Evolutionary conservation across 805 yeast species (phyloP), one percentile per base, ranked within the genome.

Genomic region (Dipodascopsis uninucleata): DNA sequence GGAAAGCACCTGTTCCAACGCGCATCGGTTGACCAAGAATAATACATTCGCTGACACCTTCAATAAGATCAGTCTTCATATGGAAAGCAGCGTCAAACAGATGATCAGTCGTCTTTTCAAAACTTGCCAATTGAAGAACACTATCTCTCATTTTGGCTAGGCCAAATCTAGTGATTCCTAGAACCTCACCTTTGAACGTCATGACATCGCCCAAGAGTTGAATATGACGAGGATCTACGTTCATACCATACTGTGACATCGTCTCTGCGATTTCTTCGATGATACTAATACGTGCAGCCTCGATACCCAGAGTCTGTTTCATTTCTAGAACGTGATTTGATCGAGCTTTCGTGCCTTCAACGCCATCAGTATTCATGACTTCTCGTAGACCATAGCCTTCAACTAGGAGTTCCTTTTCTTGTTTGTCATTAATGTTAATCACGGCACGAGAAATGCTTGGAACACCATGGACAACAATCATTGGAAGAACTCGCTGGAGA

Each of bases 211-310:
- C 98, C 53, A 93, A 71, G 36, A 93, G 72, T 70, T 93, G 97
- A 64, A 94, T 89, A 66, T 93, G 99, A 74, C 99, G 95, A 50
- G 97, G 98, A 74, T 93, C 99, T 39, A 93, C 97, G 65, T 95
- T 86, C 98, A 93, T 93, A 68, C 99, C 99, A 72, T 93, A 98
- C 68, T 88, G 87, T 63, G 95, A 81, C 99, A 93, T 93, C 43
- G 98, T 93, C 63, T 88, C 88, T 62, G 85, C 95, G 66, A 93
- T 93, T 71, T 93, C 99, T 53, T 80, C 80, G 62, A 93, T 84
- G 63, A 93, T 93, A 57, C 95, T 82, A 0, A 87, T 71, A 64
- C 99, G 77, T 1, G 98, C 98, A 1, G 99, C 99, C 66, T 93
- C 99, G 54, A 93, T 94, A 60, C 99, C 99, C 51, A 93, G 71